phyloP scores from a whole-genome alignment of 2,329 filamentous ascomycete species.

The Balansia obtecta region DNA sequence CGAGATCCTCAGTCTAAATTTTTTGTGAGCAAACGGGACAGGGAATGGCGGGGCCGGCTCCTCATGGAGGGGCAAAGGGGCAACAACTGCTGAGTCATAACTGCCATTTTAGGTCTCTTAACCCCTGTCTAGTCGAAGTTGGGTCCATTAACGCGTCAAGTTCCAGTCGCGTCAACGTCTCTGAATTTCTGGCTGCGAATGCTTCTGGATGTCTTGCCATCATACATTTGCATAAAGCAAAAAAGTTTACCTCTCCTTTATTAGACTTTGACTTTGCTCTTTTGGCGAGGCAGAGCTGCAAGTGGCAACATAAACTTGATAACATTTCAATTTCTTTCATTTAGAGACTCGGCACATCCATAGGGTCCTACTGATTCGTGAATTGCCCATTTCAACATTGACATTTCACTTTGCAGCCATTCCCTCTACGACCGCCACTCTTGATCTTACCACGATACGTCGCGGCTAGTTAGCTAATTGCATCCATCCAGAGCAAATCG shows the following conservation, averaged over 20 bases:
- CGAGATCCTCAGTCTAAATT: no score
- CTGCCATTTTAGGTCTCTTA: background rate
- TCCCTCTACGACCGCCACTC: background rate
- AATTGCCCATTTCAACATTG: background rate
- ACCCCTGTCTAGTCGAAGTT: background rate
- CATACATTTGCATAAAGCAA: background rate
- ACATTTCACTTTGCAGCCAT: background rate
- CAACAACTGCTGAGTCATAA: slow-evolving; percentile 4
- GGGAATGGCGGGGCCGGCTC: no score
- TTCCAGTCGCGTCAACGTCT: slow-evolving; percentile 19
- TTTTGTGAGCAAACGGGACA: no score
- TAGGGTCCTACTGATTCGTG: background rate
- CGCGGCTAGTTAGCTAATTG: background rate
- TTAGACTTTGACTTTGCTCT: slow-evolving; percentile 1
- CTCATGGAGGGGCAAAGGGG: slow-evolving; percentile 3
- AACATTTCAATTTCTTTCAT: background rate
- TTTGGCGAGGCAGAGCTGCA: background rate
- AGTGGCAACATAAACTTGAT: background rate
- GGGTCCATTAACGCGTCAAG: slow-evolving; percentile 2
- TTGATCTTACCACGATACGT: background rate
- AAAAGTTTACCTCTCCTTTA: background rate
- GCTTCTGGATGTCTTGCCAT: slow-evolving; percentile 12
- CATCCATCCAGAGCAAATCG: no score
- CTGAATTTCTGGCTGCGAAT: no score
- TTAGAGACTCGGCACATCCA: no score